Evolutionary conservation across 2,329 filamentous ascomycete genomes (phyloP).

Genomic region (Coniochaeta pulveracea): DNA sequence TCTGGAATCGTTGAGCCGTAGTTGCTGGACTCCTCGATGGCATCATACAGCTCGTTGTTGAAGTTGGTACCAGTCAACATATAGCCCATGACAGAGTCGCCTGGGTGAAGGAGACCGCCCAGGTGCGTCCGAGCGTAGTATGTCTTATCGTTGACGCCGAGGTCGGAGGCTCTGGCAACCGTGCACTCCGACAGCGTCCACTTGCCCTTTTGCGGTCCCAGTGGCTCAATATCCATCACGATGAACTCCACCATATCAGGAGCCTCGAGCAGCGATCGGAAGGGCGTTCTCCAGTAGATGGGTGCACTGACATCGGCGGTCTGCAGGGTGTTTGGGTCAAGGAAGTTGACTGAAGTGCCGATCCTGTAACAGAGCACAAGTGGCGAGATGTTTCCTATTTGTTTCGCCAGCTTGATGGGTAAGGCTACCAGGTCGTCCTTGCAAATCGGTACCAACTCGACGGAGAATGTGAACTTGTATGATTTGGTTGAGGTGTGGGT

Average conservation of each 20-base stretch:
- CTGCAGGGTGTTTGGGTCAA: conserved; percentile 86
- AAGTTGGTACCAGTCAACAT: conserved; percentile 81
- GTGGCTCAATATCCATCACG: conserved; percentile 83
- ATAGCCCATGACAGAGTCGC: conserved; percentile 93
- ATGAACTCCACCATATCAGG: conserved; percentile 85
- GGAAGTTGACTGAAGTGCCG: conserved; percentile 77
- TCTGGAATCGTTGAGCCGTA: conserved; percentile 77
- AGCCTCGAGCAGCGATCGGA: conserved; percentile 72
- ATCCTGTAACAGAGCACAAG: conserved; percentile 78
- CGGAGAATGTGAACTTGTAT: conserved; percentile 90
- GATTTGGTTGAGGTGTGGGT: conserved; percentile 81
- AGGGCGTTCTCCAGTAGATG: conserved; percentile 86
- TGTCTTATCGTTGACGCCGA: conserved; percentile 74
- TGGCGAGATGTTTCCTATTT: conserved; percentile 78
- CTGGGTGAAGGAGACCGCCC: conserved; percentile 71
- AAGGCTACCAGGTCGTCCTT: conserved; percentile 95
- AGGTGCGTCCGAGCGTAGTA: conserved; percentile 90
- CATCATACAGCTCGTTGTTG: conserved; percentile 80
- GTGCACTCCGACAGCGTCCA: conserved; percentile 81
- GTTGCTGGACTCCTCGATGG: conserved; percentile 64
- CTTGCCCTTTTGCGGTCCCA: conserved; percentile 64
- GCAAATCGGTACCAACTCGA: conserved; percentile 86
- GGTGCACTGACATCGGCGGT: conserved; percentile 73
- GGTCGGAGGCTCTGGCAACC: conserved; percentile 74
- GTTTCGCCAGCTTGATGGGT: conserved; percentile 79